These are phyloP conservation scores for Rubus idaeus DNA, from an alignment of 306 rosid genomes.

Conservation along the genomic window DNA sequence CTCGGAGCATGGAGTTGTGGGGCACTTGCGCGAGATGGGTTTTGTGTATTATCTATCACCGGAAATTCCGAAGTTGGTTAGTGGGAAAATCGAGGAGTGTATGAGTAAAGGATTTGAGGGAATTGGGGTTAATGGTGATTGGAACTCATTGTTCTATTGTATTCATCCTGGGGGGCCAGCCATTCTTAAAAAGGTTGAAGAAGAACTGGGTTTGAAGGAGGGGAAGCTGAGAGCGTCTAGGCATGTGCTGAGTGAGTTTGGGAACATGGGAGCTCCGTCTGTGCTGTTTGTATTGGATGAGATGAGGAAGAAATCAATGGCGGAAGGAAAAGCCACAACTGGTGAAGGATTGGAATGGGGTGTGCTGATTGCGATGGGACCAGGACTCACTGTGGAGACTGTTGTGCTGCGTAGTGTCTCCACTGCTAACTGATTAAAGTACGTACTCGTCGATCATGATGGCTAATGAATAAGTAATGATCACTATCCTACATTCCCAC, in stretches of 20 bases:
- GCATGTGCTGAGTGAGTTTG: slow-evolving; percentile 35
- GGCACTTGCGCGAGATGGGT: slow-evolving; percentile 41
- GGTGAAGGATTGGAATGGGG: slow-evolving; percentile 45
- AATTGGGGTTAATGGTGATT: slow-evolving; percentile 25
- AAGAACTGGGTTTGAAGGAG: slow-evolving; percentile 16
- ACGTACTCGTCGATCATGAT: background rate
- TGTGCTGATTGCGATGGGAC: slow-evolving; percentile 26
- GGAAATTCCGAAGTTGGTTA: slow-evolving; percentile 20
- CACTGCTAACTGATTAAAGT: background rate
- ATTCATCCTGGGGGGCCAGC: slow-evolving; percentile 38
- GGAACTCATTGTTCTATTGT: slow-evolving; percentile 36
- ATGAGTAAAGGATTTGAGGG: slow-evolving; percentile 11
- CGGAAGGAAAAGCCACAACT: slow-evolving; percentile 29
- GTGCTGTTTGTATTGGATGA: slow-evolving; percentile 32
- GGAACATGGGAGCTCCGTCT: slow-evolving; percentile 39
- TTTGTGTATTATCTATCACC: slow-evolving; percentile 19
- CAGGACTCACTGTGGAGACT: slow-evolving; percentile 21
- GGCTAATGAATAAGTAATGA: no score
- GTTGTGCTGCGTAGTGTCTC: background rate
- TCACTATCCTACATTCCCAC: no score
- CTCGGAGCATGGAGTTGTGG: slow-evolving; percentile 36
- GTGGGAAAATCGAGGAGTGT: slow-evolving; percentile 22
- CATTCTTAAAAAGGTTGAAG: slow-evolving; percentile 31
- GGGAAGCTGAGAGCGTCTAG: slow-evolving; percentile 36
- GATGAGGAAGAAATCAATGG: slow-evolving; percentile 33